Conservation (phyloP, 208 protist genomes). For the Leishmania major region DNA sequence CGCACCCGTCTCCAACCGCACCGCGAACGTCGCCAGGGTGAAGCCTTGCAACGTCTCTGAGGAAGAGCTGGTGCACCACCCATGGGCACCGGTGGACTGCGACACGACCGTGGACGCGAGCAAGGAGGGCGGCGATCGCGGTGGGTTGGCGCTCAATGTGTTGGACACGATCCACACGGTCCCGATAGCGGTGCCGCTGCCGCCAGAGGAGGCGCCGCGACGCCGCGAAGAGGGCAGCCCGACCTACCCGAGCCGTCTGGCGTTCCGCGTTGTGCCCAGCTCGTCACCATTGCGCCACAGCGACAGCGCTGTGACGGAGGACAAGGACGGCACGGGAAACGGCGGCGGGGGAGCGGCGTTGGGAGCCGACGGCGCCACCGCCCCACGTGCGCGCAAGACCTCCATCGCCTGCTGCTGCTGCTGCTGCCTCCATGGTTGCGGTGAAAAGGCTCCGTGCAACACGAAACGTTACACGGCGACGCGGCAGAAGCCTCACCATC, state of each 20-base stretch:
- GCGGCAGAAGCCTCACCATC: conserved; percentile 37
- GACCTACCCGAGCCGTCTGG: conserved; percentile 54
- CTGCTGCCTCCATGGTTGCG: conserved; percentile 13
- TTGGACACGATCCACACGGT: conserved; percentile 39
- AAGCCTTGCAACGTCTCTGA: conserved; percentile 28
- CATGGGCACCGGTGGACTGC: not conserved
- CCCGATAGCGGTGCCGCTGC: conserved; percentile 22
- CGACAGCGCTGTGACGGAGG: not conserved
- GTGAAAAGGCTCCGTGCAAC: conserved; percentile 12
- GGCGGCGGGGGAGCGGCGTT: not conserved
- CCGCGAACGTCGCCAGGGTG: not conserved
- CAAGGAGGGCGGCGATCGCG: conserved; percentile 8
- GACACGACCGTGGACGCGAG: conserved; percentile 18
- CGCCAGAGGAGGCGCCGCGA: conserved; percentile 33
- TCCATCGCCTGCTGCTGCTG: conserved; percentile 4
- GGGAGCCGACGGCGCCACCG: not conserved
- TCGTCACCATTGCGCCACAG: not conserved
- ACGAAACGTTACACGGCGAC: conserved; percentile 32
- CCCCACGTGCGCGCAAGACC: conserved; percentile 1
- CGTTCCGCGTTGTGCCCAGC: conserved; percentile 30
- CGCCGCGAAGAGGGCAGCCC: conserved; percentile 28
- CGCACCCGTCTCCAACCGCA: not conserved
- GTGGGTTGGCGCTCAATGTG: conserved; percentile 8
- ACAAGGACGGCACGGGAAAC: not conserved
- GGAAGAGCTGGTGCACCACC: conserved; percentile 16